A percentile compares a stretch with the other conserved stretches of the same genome.
phyloP scores from a whole-genome alignment of 2,329 filamentous ascomycete genomes.

The Endocalyx cinctus region DNA sequence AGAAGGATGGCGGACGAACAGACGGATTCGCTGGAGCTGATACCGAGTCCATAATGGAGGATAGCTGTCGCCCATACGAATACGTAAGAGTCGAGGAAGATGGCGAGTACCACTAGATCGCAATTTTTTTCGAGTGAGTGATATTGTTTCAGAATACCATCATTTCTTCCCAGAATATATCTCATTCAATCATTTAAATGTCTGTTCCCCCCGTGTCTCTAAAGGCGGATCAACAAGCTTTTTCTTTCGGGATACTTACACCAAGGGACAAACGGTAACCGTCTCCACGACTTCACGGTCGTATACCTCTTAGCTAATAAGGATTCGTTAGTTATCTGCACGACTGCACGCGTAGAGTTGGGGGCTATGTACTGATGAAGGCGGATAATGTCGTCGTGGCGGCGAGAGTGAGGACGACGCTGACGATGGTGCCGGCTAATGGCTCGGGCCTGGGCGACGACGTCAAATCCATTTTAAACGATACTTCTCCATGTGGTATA shows the following conservation, averaged over 20 bases:
- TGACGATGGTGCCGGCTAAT: slow-evolving; percentile 7
- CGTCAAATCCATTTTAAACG: too few relatives aligned
- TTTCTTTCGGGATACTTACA: slow-evolving; percentile 35
- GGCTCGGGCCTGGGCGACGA: slow-evolving; percentile 3
- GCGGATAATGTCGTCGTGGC: slow-evolving; percentile 13
- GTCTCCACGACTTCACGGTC: slow-evolving; percentile 34
- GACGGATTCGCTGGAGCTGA: slow-evolving; percentile 44
- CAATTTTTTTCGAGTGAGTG: not conserved
- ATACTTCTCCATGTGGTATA: slow-evolving; percentile 3
- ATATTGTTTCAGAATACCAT: too few relatives aligned
- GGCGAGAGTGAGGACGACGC: slow-evolving; percentile 12
- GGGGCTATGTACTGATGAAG: slow-evolving; percentile 12
- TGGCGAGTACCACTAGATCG: slow-evolving; percentile 51
- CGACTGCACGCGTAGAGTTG: too few relatives aligned
- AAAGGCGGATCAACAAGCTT: too few relatives aligned
- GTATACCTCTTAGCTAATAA: slow-evolving; percentile 31
- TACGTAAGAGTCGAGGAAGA: slow-evolving; percentile 56
- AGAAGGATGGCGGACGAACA: slow-evolving; percentile 57
- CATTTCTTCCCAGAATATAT: too few relatives aligned
- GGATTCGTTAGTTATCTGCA: too few relatives aligned
- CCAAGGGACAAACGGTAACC: slow-evolving; percentile 39
- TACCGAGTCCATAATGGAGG: slow-evolving; percentile 51
- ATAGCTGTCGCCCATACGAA: slow-evolving; percentile 56
- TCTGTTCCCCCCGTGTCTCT: too few relatives aligned
- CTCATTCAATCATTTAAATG: too few relatives aligned